Evolutionary conservation across 306 rosid species (phyloP).

Genomic region (Glycyrrhiza uralensis): DNA sequence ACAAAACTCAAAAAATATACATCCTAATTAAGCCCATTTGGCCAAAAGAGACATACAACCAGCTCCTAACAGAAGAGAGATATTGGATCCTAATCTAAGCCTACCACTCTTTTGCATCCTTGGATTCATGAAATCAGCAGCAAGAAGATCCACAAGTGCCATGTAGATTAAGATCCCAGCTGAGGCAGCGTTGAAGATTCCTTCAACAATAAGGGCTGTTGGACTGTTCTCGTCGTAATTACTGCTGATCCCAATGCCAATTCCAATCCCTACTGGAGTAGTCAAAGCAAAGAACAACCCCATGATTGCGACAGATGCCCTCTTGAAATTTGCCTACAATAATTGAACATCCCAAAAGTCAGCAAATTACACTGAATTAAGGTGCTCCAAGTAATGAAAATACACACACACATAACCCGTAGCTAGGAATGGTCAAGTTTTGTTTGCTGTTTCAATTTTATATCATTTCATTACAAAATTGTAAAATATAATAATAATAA

Average conservation of each 20-base stretch:
- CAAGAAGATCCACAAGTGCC: constrained; percentile 49
- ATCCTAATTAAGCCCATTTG: constrained; percentile 30
- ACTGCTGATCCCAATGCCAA: constrained; percentile 45
- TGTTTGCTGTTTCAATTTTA: too few species aligned
- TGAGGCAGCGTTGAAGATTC: constrained; percentile 51
- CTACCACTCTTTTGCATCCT: constrained; percentile 27
- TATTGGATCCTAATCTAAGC: constrained; percentile 4
- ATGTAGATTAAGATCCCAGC: constrained; percentile 62
- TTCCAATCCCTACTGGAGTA: constrained; percentile 53
- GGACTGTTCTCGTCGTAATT: constrained; percentile 44
- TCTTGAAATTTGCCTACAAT: constrained; percentile 47
- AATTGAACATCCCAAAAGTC: neutral
- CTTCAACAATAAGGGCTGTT: constrained; percentile 51
- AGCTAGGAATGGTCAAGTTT: too few species aligned
- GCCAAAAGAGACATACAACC: constrained; percentile 38
- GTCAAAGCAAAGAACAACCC: constrained; percentile 53
- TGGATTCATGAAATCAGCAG: constrained; percentile 26
- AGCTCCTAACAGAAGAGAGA: constrained; percentile 30
- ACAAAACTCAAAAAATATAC: neutral
- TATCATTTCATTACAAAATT: too few species aligned
- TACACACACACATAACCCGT: too few species aligned
- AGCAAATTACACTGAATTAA: neutral
- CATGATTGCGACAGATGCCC: constrained; percentile 27
- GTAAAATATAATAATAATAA: too few species aligned
- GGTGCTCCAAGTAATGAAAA: too few species aligned